phyloP scores from a whole-genome alignment of 257 asterid genomes.

The Dorcoceras hygrometricum region DNA sequence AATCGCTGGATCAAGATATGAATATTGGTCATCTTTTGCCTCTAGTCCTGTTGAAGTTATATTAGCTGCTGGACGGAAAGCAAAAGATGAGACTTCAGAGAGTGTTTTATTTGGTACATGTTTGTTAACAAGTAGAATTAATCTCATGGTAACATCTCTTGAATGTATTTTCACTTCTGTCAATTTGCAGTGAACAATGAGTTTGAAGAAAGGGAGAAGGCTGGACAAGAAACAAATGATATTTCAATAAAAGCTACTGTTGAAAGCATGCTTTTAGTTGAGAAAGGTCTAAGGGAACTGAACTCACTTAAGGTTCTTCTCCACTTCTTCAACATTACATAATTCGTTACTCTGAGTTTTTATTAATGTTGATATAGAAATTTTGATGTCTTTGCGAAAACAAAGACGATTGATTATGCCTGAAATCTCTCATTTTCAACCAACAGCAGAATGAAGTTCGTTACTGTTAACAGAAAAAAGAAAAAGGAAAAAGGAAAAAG shows the following conservation, averaged over 20 bases:
- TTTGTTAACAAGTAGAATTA: not conserved
- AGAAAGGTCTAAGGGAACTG: constrained; percentile 81
- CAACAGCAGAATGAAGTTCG: not conserved
- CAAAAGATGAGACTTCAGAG: constrained; percentile 45
- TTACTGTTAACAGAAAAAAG: too few species aligned
- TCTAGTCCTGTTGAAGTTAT: constrained; percentile 70
- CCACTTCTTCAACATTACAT: not conserved
- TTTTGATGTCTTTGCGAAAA: not conserved
- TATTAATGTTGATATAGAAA: not conserved
- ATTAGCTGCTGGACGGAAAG: constrained; percentile 71
- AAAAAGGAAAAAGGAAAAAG: not conserved
- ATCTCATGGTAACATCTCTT: not conserved
- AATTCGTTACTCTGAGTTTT: not conserved
- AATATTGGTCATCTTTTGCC: constrained; percentile 76
- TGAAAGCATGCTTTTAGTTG: constrained; percentile 92
- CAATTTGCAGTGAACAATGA: constrained; percentile 50
- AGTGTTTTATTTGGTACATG: constrained; percentile 32
- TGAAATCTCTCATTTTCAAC: not conserved
- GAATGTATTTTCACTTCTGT: constrained; percentile 19
- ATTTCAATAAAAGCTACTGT: constrained; percentile 50
- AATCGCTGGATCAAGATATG: constrained; percentile 64
- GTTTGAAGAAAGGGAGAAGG: constrained; percentile 60
- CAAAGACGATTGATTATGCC: not conserved
- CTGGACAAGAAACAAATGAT: constrained; percentile 31
- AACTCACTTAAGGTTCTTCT: constrained; percentile 66